These are phyloP conservation scores for Xylariaceae sp. DNA, from an alignment of 2,329 filamentous ascomycete species.

Conservation along the genomic window DNA sequence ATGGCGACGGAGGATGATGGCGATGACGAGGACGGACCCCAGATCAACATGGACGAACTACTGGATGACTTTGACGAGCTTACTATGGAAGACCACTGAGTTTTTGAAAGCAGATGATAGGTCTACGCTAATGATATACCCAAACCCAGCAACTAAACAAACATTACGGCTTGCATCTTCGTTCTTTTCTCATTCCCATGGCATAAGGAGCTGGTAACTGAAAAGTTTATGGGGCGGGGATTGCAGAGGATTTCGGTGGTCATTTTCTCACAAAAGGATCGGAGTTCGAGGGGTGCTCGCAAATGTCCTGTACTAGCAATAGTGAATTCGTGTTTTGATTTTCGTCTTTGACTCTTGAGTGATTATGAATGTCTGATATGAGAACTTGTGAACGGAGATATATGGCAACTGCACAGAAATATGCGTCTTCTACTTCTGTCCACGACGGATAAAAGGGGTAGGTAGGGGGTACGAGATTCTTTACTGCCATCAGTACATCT, in stretches of 20 bases:
- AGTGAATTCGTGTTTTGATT: background rate
- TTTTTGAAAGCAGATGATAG: too few relatives aligned
- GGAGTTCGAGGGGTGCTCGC: background rate
- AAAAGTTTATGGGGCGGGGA: too few relatives aligned
- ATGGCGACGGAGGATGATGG: constrained; percentile 59
- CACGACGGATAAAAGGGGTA: too few relatives aligned
- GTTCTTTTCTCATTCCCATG: background rate
- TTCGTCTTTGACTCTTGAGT: background rate
- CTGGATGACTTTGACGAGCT: constrained; percentile 92
- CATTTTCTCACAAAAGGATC: background rate
- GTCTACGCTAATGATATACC: background rate
- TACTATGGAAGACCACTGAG: constrained; percentile 56
- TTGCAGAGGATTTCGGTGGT: too few relatives aligned
- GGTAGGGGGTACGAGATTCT: too few relatives aligned
- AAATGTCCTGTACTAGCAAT: background rate
- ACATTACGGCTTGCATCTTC: background rate
- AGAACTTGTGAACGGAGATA: too few relatives aligned
- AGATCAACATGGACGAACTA: constrained; percentile 73
- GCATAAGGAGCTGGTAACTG: background rate
- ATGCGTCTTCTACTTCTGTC: too few relatives aligned
- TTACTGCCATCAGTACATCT: too few relatives aligned
- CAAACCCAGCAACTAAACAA: background rate
- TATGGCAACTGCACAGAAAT: too few relatives aligned
- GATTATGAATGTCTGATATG: too few relatives aligned
- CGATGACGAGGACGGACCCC: constrained; percentile 52